Base-by-base conservation (phyloP, 306 rosid genomes). In the Prunus padus region DNA sequence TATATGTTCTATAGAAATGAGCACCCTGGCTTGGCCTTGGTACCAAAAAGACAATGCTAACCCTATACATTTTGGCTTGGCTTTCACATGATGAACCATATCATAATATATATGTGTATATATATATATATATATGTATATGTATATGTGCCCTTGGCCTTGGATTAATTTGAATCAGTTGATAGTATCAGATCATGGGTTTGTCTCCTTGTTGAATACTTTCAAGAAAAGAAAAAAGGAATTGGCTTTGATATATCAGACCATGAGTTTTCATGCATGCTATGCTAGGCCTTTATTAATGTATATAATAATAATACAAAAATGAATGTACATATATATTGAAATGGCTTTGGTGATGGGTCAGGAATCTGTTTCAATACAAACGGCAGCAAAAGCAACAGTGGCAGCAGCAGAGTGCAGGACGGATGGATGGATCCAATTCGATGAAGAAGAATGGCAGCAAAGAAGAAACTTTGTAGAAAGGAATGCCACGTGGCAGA, bases 401-500 rank as follows among this genome's bases (percentile, higher is more conserved):
- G 76, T 76, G n/a, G 82, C 68, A 60, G 80, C 84, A 81, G 91
- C 68, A 49, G 71, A 47, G 5, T 14, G 83, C 57, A 85, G 84
- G 86, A 76, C 93, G 84, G 91, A 88, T 68, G 96, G 89, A 82
- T 85, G 97, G 93, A 68, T 84, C 84, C 98, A 82, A 84, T 88
- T 91, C 80, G 88, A 84, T 64, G 89, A 87, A 54, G 88, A 77
- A 67, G 88, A 86, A 85, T 85, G 87, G 82, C 91, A 83, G 46
- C 91, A 88, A 49, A 84, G 84, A 84, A 86, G 82, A 23, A 93
- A 75, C 87, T 86, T 89, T 46, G 80, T 72, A 57, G 93, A 88
- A 86, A 86, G 86, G 90, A 88, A 91, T 89, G 88, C 96, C 96
- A 91, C 92, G 80, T 89, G 95, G 91, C 98, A 89, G 19, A 82